These are phyloP conservation scores for Aspergillus ellipticus DNA, from an alignment of 495 filamentous ascomycete species.

Conservation along the genomic window DNA sequence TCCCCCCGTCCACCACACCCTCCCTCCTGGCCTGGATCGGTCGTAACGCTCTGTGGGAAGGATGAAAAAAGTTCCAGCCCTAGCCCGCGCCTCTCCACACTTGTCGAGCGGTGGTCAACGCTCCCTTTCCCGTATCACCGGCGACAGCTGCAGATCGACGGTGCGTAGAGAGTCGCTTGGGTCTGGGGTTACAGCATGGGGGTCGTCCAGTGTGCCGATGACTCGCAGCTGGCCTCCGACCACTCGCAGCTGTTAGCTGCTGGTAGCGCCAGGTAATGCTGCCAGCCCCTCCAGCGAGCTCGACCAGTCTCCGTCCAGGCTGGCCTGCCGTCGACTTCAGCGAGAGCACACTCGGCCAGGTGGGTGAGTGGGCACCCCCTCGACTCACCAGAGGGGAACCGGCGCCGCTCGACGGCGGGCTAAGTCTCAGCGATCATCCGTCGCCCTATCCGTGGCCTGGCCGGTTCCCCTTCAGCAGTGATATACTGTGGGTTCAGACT, in stretches of 20 bases:
- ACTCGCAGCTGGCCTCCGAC: constrained; percentile 5
- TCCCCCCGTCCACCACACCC: background rate
- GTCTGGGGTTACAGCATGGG: constrained; percentile 6
- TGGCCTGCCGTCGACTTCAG: background rate
- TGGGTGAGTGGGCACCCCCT: no score
- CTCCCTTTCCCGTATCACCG: constrained; percentile 2
- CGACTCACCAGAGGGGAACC: background rate
- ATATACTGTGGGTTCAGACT: background rate
- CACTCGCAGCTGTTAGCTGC: background rate
- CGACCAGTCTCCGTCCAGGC: background rate
- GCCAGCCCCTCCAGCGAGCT: background rate
- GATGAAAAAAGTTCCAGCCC: constrained; percentile 4
- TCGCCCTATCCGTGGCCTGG: background rate
- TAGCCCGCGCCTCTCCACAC: background rate
- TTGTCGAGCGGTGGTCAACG: background rate
- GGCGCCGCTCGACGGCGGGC: background rate
- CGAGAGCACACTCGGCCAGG: background rate
- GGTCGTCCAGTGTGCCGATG: constrained; percentile 5
- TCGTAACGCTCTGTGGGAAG: background rate
- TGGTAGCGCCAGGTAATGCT: background rate
- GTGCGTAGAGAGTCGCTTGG: constrained; percentile 4
- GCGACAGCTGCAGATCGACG: constrained; percentile 12
- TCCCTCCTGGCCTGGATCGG: background rate
- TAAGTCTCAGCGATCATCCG: background rate
- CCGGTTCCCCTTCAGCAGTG: background rate